phyloP scores from a whole-genome alignment of 1,284 basidiomycete genomes.

The Dichomitus squalens region DNA sequence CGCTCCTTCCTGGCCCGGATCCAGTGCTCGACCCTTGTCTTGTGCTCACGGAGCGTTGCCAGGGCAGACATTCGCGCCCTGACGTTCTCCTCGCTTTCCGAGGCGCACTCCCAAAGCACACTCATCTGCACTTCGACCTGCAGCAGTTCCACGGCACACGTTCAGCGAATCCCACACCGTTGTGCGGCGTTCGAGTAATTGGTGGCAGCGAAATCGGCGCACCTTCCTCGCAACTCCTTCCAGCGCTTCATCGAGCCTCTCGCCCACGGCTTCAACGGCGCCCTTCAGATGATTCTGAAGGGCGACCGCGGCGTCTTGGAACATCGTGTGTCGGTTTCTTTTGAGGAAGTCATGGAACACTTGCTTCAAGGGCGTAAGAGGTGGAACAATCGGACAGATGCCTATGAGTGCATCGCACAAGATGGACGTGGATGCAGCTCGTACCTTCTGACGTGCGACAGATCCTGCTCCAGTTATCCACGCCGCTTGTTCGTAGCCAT shows the following conservation, averaged over 20 bases:
- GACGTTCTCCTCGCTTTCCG: conserved; percentile 4
- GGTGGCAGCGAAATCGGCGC: not conserved
- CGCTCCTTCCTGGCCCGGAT: not conserved
- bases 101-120: conserved; percentile 4
- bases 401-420: no score
- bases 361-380: not conserved
- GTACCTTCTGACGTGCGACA: not conserved
- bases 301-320: not conserved
- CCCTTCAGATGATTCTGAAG: not conserved
- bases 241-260: not conserved
- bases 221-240: not conserved
- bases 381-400: no score
- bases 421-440: no score
- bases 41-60: not conserved
- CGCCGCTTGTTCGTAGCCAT: not conserved
- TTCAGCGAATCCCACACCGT: no score
- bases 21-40: not conserved
- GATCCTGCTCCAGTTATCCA: not conserved
- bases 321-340: not conserved
- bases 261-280: not conserved
- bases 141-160: not conserved
- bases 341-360: not conserved
- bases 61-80: not conserved
- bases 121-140: conserved; percentile 1
- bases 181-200: no score